A percentile compares a stretch with the other conserved stretches of the same genome.
These are phyloP conservation scores for Peronospora farinosa DNA, from an alignment of 352 stramenopile species.

Conservation along the genomic window DNA sequence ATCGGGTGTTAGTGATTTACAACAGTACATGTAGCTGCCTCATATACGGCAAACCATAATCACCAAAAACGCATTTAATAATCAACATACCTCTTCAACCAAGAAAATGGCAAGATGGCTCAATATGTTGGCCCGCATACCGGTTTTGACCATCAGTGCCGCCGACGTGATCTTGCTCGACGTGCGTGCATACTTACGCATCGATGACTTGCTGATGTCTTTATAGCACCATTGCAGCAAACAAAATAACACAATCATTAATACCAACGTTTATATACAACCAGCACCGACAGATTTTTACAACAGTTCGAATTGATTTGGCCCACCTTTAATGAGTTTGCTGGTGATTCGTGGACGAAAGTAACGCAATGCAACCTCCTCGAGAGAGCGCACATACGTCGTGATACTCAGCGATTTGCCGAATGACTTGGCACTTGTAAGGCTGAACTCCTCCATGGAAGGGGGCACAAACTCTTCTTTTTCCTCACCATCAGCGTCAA, in stretches of 20 bases:
- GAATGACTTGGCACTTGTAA: slow-evolving; percentile 54
- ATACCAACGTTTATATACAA: no score
- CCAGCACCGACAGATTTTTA: no score
- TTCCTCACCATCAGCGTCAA: slow-evolving; percentile 30
- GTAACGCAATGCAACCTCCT: slow-evolving; percentile 55
- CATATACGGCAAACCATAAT: background rate
- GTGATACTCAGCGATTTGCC: slow-evolving; percentile 74
- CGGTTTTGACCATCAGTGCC: slow-evolving; percentile 68
- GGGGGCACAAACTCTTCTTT: slow-evolving; percentile 50
- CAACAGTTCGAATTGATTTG: background rate
- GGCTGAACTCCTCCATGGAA: slow-evolving; percentile 48
- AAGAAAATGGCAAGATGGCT: slow-evolving; percentile 77
- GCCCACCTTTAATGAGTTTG: slow-evolving; percentile 78
- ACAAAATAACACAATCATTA: background rate
- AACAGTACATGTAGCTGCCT: background rate
- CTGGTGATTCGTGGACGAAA: slow-evolving; percentile 51
- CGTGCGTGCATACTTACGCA: slow-evolving; percentile 67
- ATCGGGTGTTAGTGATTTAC: background rate
- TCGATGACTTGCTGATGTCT: slow-evolving; percentile 68
- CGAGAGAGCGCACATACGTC: slow-evolving; percentile 70
- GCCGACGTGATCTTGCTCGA: slow-evolving; percentile 48
- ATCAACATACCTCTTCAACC: slow-evolving; percentile 60
- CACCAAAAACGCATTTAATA: background rate
- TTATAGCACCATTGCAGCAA: slow-evolving; percentile 16
- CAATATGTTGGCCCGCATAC: slow-evolving; percentile 68